These are phyloP conservation scores for Sungouiozyma intestinalis DNA, from an alignment of 805 yeast genomes.

Conservation along the genomic window DNA sequence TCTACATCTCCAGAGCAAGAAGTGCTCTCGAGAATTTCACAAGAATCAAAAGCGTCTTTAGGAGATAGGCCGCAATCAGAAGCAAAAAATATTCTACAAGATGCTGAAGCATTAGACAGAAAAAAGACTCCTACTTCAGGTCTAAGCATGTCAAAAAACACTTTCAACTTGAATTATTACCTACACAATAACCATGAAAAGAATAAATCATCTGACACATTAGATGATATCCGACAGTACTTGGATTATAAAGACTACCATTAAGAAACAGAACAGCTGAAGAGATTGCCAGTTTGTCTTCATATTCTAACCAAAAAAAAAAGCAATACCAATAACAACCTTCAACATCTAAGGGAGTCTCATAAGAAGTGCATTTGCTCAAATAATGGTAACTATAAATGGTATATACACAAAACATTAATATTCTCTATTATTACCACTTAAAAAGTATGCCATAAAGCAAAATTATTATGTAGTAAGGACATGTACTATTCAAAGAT, in stretches of 20 bases:
- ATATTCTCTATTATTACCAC: not conserved
- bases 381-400: not conserved
- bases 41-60: constrained; percentile 5
- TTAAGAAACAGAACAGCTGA: too few relatives aligned
- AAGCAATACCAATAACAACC: too few relatives aligned
- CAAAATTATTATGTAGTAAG: not conserved
- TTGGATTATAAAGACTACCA: constrained; percentile 16
- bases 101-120: not conserved
- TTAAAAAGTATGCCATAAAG: too few relatives aligned
- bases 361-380: not conserved
- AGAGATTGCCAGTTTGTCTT: too few relatives aligned
- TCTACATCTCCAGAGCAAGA: not conserved
- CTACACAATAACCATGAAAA: not conserved
- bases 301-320: too few relatives aligned
- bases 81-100: not conserved
- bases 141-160: not conserved
- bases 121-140: not conserved
- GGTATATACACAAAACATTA: not conserved
- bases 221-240: constrained; percentile 19
- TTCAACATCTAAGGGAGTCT: not conserved
- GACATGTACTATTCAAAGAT: constrained; percentile 18
- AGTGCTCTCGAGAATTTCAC: constrained; percentile 6
- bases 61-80: not conserved
- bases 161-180: not conserved
- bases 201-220: constrained; percentile 8